Percentiles rank a stretch among this genome's conserved stretches.
These are phyloP conservation scores for Carex parvula DNA, from an alignment of 176 grass and related monocot species.

Conservation along the genomic window DNA sequence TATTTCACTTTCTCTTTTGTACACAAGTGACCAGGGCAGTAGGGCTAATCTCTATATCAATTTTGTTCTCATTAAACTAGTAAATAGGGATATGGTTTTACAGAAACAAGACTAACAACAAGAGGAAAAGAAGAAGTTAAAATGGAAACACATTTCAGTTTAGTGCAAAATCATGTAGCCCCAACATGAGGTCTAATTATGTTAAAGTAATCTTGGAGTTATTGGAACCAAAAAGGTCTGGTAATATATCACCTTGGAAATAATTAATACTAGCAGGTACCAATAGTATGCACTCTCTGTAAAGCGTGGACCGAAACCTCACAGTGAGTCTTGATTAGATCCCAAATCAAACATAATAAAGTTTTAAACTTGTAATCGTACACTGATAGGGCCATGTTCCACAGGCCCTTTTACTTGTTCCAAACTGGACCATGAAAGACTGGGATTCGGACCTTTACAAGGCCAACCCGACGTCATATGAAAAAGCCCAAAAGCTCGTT, in stretches of 20 bases:
- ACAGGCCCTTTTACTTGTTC: no score
- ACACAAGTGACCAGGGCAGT: neutral
- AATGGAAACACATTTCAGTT: neutral
- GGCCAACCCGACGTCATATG: no score
- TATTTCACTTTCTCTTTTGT: neutral
- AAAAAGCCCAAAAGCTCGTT: no score
- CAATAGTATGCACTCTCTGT: neutral
- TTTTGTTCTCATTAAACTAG: no score
- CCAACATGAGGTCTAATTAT: neutral
- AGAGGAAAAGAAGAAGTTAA: neutral
- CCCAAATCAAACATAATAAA: neutral
- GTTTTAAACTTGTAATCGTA: neutral
- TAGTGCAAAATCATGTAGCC: neutral
- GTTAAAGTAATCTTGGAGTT: neutral
- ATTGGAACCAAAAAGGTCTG: neutral
- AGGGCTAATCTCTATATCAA: neutral
- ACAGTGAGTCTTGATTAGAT: no score
- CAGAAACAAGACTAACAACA: neutral
- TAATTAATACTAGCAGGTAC: neutral
- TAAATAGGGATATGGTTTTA: neutral
- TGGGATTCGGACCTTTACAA: no score
- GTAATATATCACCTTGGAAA: neutral
- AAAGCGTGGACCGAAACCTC: neutral
- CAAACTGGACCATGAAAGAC: no score
- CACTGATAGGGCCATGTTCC: no score